Conservation (phyloP, 805 yeast genomes). For the Barnettozyma sp. region DNA sequence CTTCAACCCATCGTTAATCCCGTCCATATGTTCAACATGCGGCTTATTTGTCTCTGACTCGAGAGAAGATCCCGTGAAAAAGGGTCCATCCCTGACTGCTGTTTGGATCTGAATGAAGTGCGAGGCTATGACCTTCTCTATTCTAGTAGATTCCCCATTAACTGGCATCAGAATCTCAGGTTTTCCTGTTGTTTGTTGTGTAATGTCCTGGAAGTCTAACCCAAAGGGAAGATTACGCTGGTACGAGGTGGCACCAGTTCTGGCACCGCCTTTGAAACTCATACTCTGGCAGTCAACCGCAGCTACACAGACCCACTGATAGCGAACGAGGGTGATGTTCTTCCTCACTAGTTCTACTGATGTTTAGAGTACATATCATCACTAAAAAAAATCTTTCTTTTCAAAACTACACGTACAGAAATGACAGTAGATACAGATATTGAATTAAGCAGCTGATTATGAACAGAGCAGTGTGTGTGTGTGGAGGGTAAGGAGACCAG, state of each 20-base stretch:
- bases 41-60: slow-evolving; percentile 25
- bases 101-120: slow-evolving; percentile 49
- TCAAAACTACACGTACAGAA: too few species aligned
- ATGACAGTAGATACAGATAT: too few species aligned
- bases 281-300: too few species aligned
- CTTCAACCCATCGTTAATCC: slow-evolving; percentile 60
- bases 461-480: too few species aligned
- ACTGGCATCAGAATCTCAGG: slow-evolving; percentile 50
- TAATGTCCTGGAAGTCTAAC: slow-evolving; percentile 56
- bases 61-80: slow-evolving; percentile 50
- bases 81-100: slow-evolving; percentile 57
- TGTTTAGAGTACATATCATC: too few species aligned
- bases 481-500: too few species aligned
- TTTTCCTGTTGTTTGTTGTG: slow-evolving; percentile 30
- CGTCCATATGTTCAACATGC: slow-evolving; percentile 31
- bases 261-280: slow-evolving; percentile 48
- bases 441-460: too few species aligned
- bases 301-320: too few species aligned
- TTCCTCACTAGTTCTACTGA: too few species aligned
- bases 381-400: too few species aligned
- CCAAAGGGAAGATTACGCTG: slow-evolving; percentile 57
- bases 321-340: too few species aligned
- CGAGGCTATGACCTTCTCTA: slow-evolving; percentile 46
- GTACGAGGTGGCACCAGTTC: slow-evolving; percentile 35
- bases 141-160: slow-evolving; percentile 46